phyloP scores from a whole-genome alignment of 2,329 filamentous ascomycete species.

The Clarireedia homoeocarpa region DNA sequence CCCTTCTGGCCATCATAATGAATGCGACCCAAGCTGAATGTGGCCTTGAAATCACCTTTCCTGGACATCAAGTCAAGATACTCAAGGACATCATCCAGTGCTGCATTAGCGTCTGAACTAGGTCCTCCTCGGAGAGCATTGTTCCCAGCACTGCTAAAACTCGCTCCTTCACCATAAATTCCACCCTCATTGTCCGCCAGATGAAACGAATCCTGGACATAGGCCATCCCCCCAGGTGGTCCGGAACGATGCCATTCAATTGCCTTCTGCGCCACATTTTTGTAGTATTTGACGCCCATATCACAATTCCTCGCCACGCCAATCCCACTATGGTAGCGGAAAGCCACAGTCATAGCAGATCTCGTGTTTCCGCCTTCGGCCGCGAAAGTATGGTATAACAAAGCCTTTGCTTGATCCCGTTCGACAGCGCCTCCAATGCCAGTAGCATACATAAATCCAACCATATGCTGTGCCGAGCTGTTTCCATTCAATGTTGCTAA shows the following conservation, averaged over 20 bases:
- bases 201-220: constrained; percentile 71
- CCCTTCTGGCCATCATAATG: constrained; percentile 61
- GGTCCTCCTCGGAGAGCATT: constrained; percentile 69
- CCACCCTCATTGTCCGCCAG: constrained; percentile 88
- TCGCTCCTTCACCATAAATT: constrained; percentile 92
- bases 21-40: constrained; percentile 59
- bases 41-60: constrained; percentile 65
- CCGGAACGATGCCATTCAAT: constrained; percentile 82
- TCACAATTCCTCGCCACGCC: constrained; percentile 83
- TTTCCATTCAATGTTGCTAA: constrained; percentile 75
- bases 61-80: constrained; percentile 70
- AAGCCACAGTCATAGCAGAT: constrained; percentile 90
- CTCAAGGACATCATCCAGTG: constrained; percentile 88
- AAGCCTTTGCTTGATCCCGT: constrained; percentile 80
- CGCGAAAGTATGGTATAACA: constrained; percentile 92
- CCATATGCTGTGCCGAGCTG: constrained; percentile 88
- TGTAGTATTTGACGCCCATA: constrained; percentile 79
- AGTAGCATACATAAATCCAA: constrained; percentile 92
- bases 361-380: constrained; percentile 74
- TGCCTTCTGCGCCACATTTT: constrained; percentile 86
- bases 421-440: constrained; percentile 76
- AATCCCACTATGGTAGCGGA: constrained; percentile 77
- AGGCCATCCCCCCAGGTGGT: constrained; percentile 76
- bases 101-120: constrained; percentile 74
- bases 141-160: constrained; percentile 75